A percentile compares a stretch with the other conserved stretches of the same genome.
These are phyloP conservation scores for Fusarium nygamai DNA, from an alignment of 2,329 filamentous ascomycete species.

Conservation along the genomic window DNA sequence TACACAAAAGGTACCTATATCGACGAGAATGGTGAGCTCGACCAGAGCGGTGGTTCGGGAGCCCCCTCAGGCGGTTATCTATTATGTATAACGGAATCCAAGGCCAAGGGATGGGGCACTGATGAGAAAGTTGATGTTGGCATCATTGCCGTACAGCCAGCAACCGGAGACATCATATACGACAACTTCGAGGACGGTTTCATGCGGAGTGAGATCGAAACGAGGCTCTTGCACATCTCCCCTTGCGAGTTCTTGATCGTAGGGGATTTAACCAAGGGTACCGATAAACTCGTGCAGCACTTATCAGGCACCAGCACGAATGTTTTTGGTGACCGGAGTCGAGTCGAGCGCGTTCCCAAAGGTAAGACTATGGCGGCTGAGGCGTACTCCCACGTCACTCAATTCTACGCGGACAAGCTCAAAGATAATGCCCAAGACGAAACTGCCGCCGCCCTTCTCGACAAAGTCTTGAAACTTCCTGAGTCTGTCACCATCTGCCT, in stretches of 20 bases:
- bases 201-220: slow-evolving; percentile 97
- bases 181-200: slow-evolving; percentile 97
- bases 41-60: slow-evolving; percentile 55
- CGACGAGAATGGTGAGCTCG: slow-evolving; percentile 87
- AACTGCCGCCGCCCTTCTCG: slow-evolving; percentile 73
- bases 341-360: slow-evolving; percentile 82
- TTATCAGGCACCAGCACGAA: slow-evolving; percentile 90
- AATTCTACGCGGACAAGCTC: slow-evolving; percentile 90
- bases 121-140: slow-evolving; percentile 95
- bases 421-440: slow-evolving; percentile 68
- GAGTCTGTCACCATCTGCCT: slow-evolving; percentile 90
- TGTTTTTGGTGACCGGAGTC: slow-evolving; percentile 89
- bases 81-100: slow-evolving; percentile 90
- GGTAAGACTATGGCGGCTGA: slow-evolving; percentile 85
- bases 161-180: slow-evolving; percentile 95
- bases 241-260: slow-evolving; percentile 96
- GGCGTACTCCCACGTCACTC: slow-evolving; percentile 87
- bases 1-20: slow-evolving; percentile 99
- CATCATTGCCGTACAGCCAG: slow-evolving; percentile 91
- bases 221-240: slow-evolving; percentile 91
- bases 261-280: slow-evolving; percentile 87
- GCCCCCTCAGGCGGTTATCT: slow-evolving; percentile 82
- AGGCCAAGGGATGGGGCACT: slow-evolving; percentile 79
- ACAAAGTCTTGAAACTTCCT: slow-evolving; percentile 86
- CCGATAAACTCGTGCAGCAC: slow-evolving; percentile 91